These are phyloP conservation scores for Blastobotrys proliferans DNA, from an alignment of 1,139 yeast species.

Conservation along the genomic window DNA sequence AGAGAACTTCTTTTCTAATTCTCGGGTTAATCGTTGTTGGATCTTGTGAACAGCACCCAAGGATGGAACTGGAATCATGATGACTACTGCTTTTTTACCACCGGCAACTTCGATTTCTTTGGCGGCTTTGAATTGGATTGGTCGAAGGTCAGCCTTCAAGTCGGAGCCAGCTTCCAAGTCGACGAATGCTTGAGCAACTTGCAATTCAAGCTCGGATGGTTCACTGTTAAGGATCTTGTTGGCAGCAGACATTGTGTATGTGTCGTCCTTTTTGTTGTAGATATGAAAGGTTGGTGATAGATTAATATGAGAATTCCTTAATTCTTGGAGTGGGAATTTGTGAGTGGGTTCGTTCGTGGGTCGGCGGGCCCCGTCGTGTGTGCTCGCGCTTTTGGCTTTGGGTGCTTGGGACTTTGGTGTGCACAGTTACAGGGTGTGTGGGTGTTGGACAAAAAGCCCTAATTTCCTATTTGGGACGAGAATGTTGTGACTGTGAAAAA, in stretches of 20 bases:
- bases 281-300: neutral
- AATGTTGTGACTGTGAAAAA: too few relatives aligned
- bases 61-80: conserved; percentile 97
- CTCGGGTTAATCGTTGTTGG: conserved; percentile 91
- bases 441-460: too few relatives aligned
- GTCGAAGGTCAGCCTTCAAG: conserved; percentile 96
- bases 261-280: neutral
- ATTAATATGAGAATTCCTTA: neutral
- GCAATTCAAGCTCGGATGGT: conserved; percentile 98
- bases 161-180: conserved; percentile 97
- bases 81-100: conserved; percentile 98
- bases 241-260: conserved; percentile 77
- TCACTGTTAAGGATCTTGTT: conserved; percentile 71
- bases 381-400: neutral
- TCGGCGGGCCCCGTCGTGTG: neutral
- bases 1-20: conserved; percentile 99
- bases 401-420: neutral
- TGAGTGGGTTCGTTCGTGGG: neutral
- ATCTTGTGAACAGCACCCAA: conserved; percentile 94
- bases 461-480: too few relatives aligned
- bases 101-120: conserved; percentile 97
- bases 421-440: too few relatives aligned
- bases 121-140: conserved; percentile 97
- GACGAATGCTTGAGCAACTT: conserved; percentile 98
- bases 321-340: too few relatives aligned